Base-by-base conservation (phyloP, 441 rosid species). In the Pelargonium cotyledonis region DNA sequence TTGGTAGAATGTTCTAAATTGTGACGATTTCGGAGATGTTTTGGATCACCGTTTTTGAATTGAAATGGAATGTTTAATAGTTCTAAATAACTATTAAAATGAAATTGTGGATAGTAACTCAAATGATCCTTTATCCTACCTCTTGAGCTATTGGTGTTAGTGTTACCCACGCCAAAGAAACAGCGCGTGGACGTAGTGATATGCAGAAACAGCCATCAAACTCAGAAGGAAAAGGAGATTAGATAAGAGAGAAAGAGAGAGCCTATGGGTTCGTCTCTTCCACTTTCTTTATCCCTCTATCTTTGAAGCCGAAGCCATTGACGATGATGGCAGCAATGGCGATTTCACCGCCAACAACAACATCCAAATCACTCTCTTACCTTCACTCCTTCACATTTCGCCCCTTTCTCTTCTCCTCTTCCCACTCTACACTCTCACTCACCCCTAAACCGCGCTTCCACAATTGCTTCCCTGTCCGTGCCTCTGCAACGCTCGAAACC, bases 401-500 rank as follows among this genome's bases (percentile, higher is more conserved):
- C 67, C 38, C 71, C 63, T 70, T 75, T 71, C 70, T 66, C 70
- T 81, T 71, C 65, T 77, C 80, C 58, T 67, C 78, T 72, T 75
- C 84, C 40, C 51, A 71, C 58, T 63, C 64, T 68, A 47, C 67
- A 51, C 69, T 44, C 23, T 73, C 53, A n/a, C 70, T 55, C 44
- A 65, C 68, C 44, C 55, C 26, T 70, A 63, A 75, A 65, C 38
- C 38, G 3, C 78, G 76, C 61, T 65, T 8, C 3, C 43, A 15
- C n/a, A 53, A 2, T 51, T 79, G 57, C 63, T 76, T 77, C 70
- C 80, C 79, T 0, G 58, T 80, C 65, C 79, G 76, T 2, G 78
- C 81, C 65, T 67, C 86, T 68, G 78, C 83, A 0, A 80, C 85
- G 68, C 73, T 86, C 0, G 86, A 85, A 43, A 82, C 98, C 11